A percentile compares a stretch with the other conserved stretches of the same genome.
These are phyloP conservation scores for Podila clonocystis DNA, from an alignment of 192 early-diverging fungal species.

Conservation along the genomic window DNA sequence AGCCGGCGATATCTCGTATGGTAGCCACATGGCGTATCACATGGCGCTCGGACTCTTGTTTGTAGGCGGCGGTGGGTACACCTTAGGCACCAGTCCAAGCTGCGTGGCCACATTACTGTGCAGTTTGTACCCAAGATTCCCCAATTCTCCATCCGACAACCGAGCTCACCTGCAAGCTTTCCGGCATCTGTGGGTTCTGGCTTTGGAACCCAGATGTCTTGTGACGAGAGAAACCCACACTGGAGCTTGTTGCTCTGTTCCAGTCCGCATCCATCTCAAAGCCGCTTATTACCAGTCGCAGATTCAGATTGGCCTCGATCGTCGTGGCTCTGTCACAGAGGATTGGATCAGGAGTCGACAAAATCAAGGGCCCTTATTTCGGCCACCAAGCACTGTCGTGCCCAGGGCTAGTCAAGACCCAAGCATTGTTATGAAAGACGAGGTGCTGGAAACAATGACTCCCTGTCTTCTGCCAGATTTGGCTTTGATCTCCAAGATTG, in stretches of 20 bases:
- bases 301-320: neutral
- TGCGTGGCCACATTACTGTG: slow-evolving; percentile 75
- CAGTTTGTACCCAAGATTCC: slow-evolving; percentile 74
- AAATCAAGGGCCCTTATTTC: too few species aligned
- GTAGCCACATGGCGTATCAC: slow-evolving; percentile 73
- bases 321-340: neutral
- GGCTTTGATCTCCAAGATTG: slow-evolving; percentile 58
- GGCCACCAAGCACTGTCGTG: neutral
- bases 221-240: slow-evolving; percentile 73
- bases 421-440: slow-evolving; percentile 1
- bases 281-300: slow-evolving; percentile 19
- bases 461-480: slow-evolving; percentile 71
- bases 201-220: slow-evolving; percentile 74
- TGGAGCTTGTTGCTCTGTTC: slow-evolving; percentile 60
- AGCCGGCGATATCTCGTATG: slow-evolving; percentile 66
- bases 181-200: slow-evolving; percentile 84
- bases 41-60: slow-evolving; percentile 86
- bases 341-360: too few species aligned
- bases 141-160: slow-evolving; percentile 65
- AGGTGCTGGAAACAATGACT: slow-evolving; percentile 54
- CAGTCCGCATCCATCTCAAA: slow-evolving; percentile 59
- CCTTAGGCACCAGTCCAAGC: slow-evolving; percentile 69
- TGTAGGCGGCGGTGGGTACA: slow-evolving; percentile 74
- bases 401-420: neutral
- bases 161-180: slow-evolving; percentile 77